Evolutionary conservation across 352 stramenopile genomes (phyloP), one percentile per base, ranked within the genome.

Genomic region (Globisporangium mamillatum): DNA sequence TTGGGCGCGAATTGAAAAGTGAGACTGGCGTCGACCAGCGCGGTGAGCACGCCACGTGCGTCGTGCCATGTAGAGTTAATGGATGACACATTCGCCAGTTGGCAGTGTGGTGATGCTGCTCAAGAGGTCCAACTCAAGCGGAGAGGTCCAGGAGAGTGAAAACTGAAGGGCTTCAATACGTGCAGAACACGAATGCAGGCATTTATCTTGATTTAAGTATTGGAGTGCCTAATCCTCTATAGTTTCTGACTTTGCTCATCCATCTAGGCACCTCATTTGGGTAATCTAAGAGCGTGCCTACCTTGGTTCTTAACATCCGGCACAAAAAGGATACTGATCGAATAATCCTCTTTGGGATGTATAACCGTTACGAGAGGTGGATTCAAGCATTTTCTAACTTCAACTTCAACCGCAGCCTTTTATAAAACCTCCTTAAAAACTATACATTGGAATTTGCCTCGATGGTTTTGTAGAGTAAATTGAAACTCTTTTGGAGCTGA

Each of bases 1-100:
- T 58, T 52, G 9, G 22, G 32, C 4, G 64, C 64, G 36, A 61
- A 67, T 56, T 36, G 50, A 46, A 55, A 52, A 67, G 12, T 67
- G 62, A 46, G 14, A n/a, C 44, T 22, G 44, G 44, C 0, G 44
- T 52, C 44, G 44, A 52, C 44, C 44, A 52, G 16, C 18, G 44
- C 18, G 18, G 18, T 52, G 44, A 52, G 44, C 1, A 22, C 44
- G 44, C 44, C 44, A 22, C 18, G 18, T 20, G 38, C 38, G 36
- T 41, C 14, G 38, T 41, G 9, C 34, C 34, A 38, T 38, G 10
- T 46, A 14, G 12, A 10, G 34, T 18, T 16, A 16, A 50, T 22
- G 41, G 41, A 50, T 22, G 16, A 16, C 41, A 1, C 41, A 50
- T 50, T 50, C 41, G 41, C 41, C 41, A 50, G 41, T 48, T n/a